Percentiles rank a stretch among this genome's conserved stretches.
phyloP scores from a whole-genome alignment of 2,329 filamentous ascomycete genomes.

The Tolypocladium inflatum region DNA sequence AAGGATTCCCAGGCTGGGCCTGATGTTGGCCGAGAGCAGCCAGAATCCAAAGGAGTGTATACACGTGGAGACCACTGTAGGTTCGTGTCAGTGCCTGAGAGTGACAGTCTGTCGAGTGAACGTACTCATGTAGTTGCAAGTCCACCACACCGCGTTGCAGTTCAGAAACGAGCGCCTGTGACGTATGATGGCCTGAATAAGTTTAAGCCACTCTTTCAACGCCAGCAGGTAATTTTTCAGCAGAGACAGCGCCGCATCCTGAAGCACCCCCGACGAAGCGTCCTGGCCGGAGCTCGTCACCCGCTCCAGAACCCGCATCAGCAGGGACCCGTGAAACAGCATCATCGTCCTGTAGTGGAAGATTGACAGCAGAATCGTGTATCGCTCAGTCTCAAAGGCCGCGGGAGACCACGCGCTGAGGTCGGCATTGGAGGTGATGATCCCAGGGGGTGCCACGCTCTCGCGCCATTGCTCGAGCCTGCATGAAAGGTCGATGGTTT shows the following conservation, averaged over 20 bases:
- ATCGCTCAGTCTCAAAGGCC: constrained; percentile 4
- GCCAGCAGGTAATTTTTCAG: constrained; percentile 11
- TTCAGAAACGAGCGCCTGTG: constrained; percentile 12
- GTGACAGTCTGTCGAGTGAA: background rate
- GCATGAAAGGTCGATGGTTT: constrained; percentile 10
- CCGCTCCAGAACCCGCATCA: constrained; percentile 10
- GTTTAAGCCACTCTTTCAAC: constrained; percentile 9
- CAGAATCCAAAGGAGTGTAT: constrained; percentile 17
- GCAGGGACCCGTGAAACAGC: constrained; percentile 3
- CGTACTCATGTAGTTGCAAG: constrained; percentile 20
- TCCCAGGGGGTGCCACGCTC: background rate
- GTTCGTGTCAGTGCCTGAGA: background rate
- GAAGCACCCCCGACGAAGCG: constrained; percentile 4
- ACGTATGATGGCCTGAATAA: constrained; percentile 9
- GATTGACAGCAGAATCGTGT: constrained; percentile 6
- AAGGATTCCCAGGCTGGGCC: background rate
- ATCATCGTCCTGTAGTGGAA: constrained; percentile 5
- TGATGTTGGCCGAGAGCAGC: constrained; percentile 10
- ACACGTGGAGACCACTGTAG: constrained; percentile 15
- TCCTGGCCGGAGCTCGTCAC: constrained; percentile 4
- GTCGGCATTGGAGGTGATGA: constrained; percentile 3
- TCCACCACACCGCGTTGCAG: constrained; percentile 19
- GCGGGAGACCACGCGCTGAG: constrained; percentile 2
- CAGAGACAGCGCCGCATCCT: constrained; percentile 9
- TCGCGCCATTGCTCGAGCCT: constrained; percentile 9